phyloP scores from a whole-genome alignment of 371 early-diverging fungal genomes.

The Rhizopus microsporus region DNA sequence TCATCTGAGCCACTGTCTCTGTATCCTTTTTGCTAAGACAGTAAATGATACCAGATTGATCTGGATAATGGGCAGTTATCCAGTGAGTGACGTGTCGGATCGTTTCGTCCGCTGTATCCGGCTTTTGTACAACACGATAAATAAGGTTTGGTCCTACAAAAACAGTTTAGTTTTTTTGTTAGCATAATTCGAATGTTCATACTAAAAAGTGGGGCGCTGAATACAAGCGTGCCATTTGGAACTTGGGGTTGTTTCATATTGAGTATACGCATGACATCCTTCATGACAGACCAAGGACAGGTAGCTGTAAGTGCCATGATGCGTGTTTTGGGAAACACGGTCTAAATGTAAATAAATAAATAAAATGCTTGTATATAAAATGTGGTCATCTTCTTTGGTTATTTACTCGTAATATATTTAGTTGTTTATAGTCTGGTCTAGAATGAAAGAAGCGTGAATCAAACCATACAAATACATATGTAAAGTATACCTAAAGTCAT shows the following conservation, averaged over 20 bases:
- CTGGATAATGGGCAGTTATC: slow-evolving; percentile 61
- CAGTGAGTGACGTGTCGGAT: slow-evolving; percentile 66
- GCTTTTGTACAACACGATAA: slow-evolving; percentile 70
- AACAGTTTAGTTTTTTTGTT: background rate
- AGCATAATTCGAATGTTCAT: background rate
- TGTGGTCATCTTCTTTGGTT: background rate
- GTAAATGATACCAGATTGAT: slow-evolving; percentile 82
- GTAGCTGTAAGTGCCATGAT: slow-evolving; percentile 93
- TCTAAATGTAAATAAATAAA: slow-evolving; percentile 19
- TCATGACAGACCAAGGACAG: slow-evolving; percentile 71
- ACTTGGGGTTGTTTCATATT: slow-evolving; percentile 47
- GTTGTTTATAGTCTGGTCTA: slow-evolving; percentile 47
- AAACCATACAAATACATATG: background rate
- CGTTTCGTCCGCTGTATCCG: slow-evolving; percentile 51
- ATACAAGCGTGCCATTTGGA: slow-evolving; percentile 49
- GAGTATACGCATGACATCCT: slow-evolving; percentile 65
- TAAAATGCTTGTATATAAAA: background rate
- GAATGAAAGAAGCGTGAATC: too few species aligned
- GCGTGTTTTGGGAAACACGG: slow-evolving; percentile 67
- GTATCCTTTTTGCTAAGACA: slow-evolving; percentile 81
- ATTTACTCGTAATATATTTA: slow-evolving; percentile 42
- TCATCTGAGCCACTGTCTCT: slow-evolving; percentile 62
- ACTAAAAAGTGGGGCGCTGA: slow-evolving; percentile 58
- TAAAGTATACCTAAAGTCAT: slow-evolving; percentile 73
- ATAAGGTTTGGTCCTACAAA: slow-evolving; percentile 62